phyloP scores from a whole-genome alignment of 2,329 filamentous ascomycete genomes.

The Pseudogymnoascus sp. region DNA sequence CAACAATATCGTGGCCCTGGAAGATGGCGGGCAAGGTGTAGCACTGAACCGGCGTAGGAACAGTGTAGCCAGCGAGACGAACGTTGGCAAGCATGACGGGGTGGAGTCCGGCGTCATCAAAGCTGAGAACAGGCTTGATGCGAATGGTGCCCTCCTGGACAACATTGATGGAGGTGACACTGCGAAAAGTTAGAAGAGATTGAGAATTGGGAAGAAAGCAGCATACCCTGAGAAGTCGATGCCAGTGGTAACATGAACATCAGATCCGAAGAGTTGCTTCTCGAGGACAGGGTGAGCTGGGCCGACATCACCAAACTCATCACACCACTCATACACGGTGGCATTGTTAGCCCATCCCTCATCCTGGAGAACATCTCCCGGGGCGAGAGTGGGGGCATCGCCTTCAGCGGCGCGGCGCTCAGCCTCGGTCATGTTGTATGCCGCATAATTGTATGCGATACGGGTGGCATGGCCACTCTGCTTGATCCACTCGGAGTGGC shows the following conservation, averaged over 20 bases:
- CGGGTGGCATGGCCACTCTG: not conserved
- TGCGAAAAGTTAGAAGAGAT: constrained; percentile 29
- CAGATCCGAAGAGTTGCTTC: constrained; percentile 61
- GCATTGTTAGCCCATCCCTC: constrained; percentile 24
- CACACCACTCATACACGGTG: constrained; percentile 69
- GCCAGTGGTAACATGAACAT: constrained; percentile 44
- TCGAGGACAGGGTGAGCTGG: constrained; percentile 66
- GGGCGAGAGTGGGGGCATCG: constrained; percentile 15
- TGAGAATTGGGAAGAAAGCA: not conserved
- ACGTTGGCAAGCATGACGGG: constrained; percentile 77
- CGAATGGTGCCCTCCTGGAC: constrained; percentile 48
- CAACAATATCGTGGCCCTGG: constrained; percentile 73
- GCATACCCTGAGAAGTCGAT: constrained; percentile 57
- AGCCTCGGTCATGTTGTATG: constrained; percentile 23
- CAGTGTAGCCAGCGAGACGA: constrained; percentile 58
- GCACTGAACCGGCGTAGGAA: constrained; percentile 79
- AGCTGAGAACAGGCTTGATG: constrained; percentile 47
- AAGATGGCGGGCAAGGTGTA: constrained; percentile 77
- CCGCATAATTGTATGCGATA: constrained; percentile 25
- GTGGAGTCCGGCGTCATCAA: constrained; percentile 74
- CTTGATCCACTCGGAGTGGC: not conserved
- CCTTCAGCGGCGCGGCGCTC: constrained; percentile 11
- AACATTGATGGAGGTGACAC: constrained; percentile 48
- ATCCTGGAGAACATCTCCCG: not conserved
- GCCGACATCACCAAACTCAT: constrained; percentile 79